Evolutionary conservation across 257 asterid species (phyloP).

Genomic region (Lithospermum erythrorhizon): DNA sequence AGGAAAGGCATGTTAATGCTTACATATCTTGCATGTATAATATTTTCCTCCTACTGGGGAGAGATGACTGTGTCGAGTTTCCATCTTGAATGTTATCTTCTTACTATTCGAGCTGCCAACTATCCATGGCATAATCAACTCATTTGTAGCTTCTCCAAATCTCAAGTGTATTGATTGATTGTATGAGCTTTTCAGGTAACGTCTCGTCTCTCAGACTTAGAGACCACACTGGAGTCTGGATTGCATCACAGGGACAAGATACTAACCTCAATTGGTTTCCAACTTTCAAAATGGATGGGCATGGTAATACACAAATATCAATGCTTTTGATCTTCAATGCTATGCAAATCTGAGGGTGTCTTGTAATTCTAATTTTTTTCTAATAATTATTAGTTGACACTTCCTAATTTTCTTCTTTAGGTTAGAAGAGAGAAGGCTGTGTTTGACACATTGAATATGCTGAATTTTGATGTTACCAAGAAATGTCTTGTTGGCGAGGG

Average conservation of each 20-base stretch:
- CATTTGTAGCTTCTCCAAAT: not conserved
- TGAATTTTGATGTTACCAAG: slow-evolving; percentile 95
- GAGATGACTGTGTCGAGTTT: not conserved
- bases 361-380: too few species aligned
- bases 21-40: not conserved
- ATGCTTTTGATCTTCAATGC: not conserved
- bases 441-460: slow-evolving; percentile 84
- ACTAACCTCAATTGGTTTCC: slow-evolving; percentile 66
- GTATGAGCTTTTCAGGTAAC: slow-evolving; percentile 43
- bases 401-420: slow-evolving; percentile 29
- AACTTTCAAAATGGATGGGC: slow-evolving; percentile 73
- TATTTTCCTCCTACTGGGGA: not conserved
- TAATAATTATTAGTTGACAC: not conserved
- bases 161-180: not conserved
- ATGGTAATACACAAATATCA: slow-evolving; percentile 35
- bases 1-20: not conserved
- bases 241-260: slow-evolving; percentile 68
- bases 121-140: not conserved
- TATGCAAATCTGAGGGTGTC: too few species aligned
- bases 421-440: slow-evolving; percentile 95
- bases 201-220: slow-evolving; percentile 81
- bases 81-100: not conserved
- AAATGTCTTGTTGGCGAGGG: slow-evolving; percentile 99
- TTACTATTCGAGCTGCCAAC: not conserved
- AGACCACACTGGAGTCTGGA: slow-evolving; percentile 89